phyloP scores from a whole-genome alignment of 805 yeast genomes.

The Barnettozyma sucrosica region DNA sequence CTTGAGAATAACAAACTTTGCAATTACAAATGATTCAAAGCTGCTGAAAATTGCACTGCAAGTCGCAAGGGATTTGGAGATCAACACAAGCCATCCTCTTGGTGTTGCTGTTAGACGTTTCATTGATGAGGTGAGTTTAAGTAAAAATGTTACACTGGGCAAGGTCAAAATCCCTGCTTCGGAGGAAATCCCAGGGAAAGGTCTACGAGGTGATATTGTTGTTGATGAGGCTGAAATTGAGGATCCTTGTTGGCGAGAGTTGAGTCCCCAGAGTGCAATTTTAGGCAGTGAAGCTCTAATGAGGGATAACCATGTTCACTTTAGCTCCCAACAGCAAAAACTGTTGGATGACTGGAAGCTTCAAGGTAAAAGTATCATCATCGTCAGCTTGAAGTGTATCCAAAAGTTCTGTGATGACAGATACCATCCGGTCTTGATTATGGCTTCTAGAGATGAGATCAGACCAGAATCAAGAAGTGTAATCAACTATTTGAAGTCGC shows the following conservation, averaged over 20 bases:
- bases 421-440: slow-evolving; percentile 37
- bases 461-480: slow-evolving; percentile 53
- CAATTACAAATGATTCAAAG: slow-evolving; percentile 21
- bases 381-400: slow-evolving; percentile 41
- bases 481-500: slow-evolving; percentile 33
- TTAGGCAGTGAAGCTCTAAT: slow-evolving; percentile 61
- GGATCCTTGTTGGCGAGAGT: slow-evolving; percentile 28
- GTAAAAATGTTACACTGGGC: slow-evolving; percentile 16
- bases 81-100: slow-evolving; percentile 63
- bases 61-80: slow-evolving; percentile 52
- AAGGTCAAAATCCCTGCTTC: slow-evolving; percentile 40
- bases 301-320: slow-evolving; percentile 37
- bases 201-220: slow-evolving; percentile 42
- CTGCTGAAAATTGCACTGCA: slow-evolving; percentile 30
- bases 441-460: slow-evolving; percentile 58
- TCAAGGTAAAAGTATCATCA: slow-evolving; percentile 57
- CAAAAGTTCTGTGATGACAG: slow-evolving; percentile 25
- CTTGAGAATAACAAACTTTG: slow-evolving; percentile 47
- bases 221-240: slow-evolving; percentile 17
- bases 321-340: slow-evolving; percentile 31
- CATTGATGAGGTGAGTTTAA: slow-evolving; percentile 22
- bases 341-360: slow-evolving; percentile 49
- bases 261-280: slow-evolving; percentile 33
- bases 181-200: slow-evolving; percentile 55
- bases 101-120: slow-evolving; percentile 50